These are phyloP conservation scores for Cerioporus squamosus DNA, from an alignment of 1,284 basidiomycete species.

Conservation along the genomic window DNA sequence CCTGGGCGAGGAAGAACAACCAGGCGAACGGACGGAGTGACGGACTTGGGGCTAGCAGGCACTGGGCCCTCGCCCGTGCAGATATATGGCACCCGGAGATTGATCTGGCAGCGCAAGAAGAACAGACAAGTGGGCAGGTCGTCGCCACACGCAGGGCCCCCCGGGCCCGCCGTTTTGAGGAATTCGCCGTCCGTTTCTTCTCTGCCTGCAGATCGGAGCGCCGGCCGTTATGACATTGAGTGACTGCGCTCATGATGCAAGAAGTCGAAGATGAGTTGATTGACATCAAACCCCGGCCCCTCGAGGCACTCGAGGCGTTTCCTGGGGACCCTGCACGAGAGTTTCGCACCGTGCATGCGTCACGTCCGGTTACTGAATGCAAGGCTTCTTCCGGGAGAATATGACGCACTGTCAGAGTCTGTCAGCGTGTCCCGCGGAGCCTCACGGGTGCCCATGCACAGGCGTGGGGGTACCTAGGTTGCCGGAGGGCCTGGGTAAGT, in stretches of 20 bases:
- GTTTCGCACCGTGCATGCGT: constrained; percentile 8
- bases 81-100: constrained; percentile 13
- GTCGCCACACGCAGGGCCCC: constrained; percentile 5
- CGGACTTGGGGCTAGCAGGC: background rate
- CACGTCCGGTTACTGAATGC: constrained; percentile 7
- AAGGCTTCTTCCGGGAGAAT: constrained; percentile 17
- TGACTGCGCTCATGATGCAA: constrained; percentile 27
- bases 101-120: constrained; percentile 14
- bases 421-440: constrained; percentile 10
- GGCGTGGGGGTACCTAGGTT: constrained; percentile 20
- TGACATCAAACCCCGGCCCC: constrained; percentile 26
- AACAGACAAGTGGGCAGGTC: constrained; percentile 11
- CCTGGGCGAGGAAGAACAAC: constrained; percentile 12
- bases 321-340: constrained; percentile 9
- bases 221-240: constrained; percentile 22
- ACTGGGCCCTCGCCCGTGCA: background rate
- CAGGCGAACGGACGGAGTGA: constrained; percentile 3
- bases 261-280: constrained; percentile 25
- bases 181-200: constrained; percentile 15
- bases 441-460: constrained; percentile 3
- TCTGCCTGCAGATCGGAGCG: constrained; percentile 24
- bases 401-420: constrained; percentile 10
- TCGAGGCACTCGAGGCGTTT: constrained; percentile 19
- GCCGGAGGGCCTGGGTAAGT: constrained; percentile 20
- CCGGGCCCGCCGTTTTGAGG: constrained; percentile 11